Percentiles rank a stretch among this genome's conserved stretches.
Conservation (phyloP, 2,329 filamentous ascomycete genomes). For the Thermochaetoides dissita region DNA sequence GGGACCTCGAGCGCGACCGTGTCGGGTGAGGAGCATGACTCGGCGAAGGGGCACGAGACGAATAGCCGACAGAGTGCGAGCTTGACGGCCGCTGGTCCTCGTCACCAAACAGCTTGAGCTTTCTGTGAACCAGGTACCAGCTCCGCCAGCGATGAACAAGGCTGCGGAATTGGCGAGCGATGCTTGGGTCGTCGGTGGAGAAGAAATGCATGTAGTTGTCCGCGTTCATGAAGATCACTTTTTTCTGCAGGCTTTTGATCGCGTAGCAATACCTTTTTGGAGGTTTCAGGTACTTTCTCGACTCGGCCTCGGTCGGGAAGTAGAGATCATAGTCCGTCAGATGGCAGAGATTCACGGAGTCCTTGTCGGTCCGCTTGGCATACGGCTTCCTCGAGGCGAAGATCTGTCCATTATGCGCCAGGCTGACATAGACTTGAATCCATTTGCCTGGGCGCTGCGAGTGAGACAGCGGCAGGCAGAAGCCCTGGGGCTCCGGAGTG, state of each 20-base stretch:
- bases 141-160: constrained; percentile 72
- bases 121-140: constrained; percentile 73
- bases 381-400: constrained; percentile 54
- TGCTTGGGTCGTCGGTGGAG: constrained; percentile 55
- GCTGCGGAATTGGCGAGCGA: constrained; percentile 56
- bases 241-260: constrained; percentile 84
- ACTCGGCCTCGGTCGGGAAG: constrained; percentile 53
- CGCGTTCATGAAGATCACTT: constrained; percentile 64
- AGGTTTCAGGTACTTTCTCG: constrained; percentile 58
- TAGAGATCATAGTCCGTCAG: constrained; percentile 90
- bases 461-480: constrained; percentile 61
- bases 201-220: constrained; percentile 91
- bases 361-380: constrained; percentile 48
- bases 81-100: not conserved
- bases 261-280: constrained; percentile 79
- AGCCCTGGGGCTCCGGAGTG: constrained; percentile 47
- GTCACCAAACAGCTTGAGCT: constrained; percentile 26
- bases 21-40: too few relatives aligned
- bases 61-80: not conserved
- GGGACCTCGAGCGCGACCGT: too few relatives aligned
- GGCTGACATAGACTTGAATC: constrained; percentile 69
- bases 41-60: too few relatives aligned
- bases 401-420: constrained; percentile 60
- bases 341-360: constrained; percentile 60
- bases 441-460: constrained; percentile 74